phyloP scores from a whole-genome alignment of 345 rosid genomes.

The Laguncularia racemosa region DNA sequence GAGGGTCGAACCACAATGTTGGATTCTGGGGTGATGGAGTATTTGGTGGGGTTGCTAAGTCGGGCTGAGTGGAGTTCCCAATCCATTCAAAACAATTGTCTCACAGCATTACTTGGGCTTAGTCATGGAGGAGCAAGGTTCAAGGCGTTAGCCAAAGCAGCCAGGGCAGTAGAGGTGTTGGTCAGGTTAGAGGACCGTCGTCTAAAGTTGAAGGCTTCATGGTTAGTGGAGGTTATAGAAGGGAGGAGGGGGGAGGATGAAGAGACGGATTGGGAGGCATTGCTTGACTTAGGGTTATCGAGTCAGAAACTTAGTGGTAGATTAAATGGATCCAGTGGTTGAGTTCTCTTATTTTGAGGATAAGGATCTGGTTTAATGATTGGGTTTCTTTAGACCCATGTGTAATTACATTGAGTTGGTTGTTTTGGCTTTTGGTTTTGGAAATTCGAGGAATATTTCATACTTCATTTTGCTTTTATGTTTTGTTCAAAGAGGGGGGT shows the following conservation, averaged over 20 bases:
- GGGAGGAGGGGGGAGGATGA: conserved; percentile 23
- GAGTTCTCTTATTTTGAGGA: background rate
- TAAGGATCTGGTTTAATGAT: background rate
- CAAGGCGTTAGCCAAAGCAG: conserved; percentile 63
- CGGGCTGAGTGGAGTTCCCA: conserved; percentile 24
- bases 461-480: background rate
- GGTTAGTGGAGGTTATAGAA: conserved; percentile 43
- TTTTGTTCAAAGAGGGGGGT: background rate
- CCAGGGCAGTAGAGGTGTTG: conserved; percentile 51
- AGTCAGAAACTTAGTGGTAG: conserved; percentile 12
- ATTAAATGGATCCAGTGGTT: background rate
- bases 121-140: conserved; percentile 63
- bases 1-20: conserved; percentile 57
- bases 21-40: conserved; percentile 76
- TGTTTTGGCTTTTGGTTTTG: no score
- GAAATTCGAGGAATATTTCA: no score
- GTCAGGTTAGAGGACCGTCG: conserved; percentile 40
- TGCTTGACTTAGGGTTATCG: conserved; percentile 46
- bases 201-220: conserved; percentile 39
- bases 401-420: background rate
- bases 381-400: background rate
- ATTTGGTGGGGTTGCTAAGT: conserved; percentile 43
- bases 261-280: conserved; percentile 71
- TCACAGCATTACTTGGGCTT: conserved; percentile 49
- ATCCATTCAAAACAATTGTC: conserved; percentile 52